These are phyloP conservation scores for Pterocarpus macrocarpus DNA, from an alignment of 306 rosid species.

Conservation along the genomic window DNA sequence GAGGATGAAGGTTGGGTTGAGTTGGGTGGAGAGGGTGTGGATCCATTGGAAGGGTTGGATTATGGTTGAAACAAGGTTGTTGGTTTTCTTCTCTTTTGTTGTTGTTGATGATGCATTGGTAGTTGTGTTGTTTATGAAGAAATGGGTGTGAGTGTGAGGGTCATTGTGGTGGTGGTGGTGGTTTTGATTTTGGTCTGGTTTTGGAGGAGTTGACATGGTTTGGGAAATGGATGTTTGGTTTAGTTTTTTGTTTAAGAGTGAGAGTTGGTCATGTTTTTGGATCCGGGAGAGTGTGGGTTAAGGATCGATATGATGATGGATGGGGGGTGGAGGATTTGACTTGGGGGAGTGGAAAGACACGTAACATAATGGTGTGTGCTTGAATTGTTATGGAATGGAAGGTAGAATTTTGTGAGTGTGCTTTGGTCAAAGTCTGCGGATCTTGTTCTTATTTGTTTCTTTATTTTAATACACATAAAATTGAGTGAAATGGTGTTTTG, in stretches of 20 bases:
- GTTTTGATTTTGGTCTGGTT: not conserved
- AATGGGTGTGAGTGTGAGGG: conserved; percentile 12
- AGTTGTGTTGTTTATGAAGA: not conserved
- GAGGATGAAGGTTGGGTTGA: conserved; percentile 55
- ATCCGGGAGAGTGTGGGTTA: not conserved
- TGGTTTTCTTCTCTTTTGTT: not conserved
- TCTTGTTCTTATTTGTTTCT: no score
- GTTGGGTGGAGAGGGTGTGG: conserved; percentile 54
- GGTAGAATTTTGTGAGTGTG: not conserved
- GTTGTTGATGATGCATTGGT: not conserved
- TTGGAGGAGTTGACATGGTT: not conserved
- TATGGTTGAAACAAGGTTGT: conserved; percentile 2
- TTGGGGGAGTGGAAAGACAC: not conserved
- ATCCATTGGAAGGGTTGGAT: conserved; percentile 64
- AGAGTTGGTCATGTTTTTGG: not conserved
- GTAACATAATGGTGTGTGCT: not conserved
- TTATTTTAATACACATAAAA: no score
- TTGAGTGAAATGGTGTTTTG: no score
- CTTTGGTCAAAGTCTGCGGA: not conserved
- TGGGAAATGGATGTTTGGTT: not conserved
- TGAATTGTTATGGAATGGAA: not conserved
- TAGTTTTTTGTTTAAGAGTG: not conserved
- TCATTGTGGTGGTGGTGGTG: not conserved
- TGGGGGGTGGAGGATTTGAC: not conserved
- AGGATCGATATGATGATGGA: not conserved